Evolutionary conservation across 2,329 filamentous ascomycete genomes (phyloP).

Genomic region (Fusarium luffae): DNA sequence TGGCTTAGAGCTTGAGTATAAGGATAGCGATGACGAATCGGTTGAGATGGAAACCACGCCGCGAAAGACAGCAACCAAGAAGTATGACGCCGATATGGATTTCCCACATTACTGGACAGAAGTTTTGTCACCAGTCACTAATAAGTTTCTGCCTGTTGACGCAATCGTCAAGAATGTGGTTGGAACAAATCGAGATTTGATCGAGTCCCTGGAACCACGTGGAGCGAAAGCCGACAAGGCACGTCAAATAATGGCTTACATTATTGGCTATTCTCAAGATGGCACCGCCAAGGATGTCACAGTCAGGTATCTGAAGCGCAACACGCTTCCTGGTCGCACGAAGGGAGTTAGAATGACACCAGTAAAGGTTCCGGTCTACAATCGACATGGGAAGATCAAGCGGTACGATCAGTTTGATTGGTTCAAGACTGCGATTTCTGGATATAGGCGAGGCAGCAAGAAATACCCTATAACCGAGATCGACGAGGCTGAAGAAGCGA

Average conservation of each 20-base stretch:
- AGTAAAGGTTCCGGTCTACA: constrained; percentile 84
- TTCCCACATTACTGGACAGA: constrained; percentile 96
- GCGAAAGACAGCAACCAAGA: constrained; percentile 55
- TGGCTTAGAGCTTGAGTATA: constrained; percentile 54
- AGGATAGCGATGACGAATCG: constrained; percentile 68
- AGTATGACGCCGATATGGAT: constrained; percentile 79
- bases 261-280: constrained; percentile 84
- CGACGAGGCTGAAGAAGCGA: constrained; percentile 83
- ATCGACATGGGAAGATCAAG: constrained; percentile 80
- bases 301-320: constrained; percentile 85
- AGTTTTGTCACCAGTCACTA: constrained; percentile 82
- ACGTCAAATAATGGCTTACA: constrained; percentile 90
- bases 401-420: constrained; percentile 85
- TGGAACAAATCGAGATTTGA: constrained; percentile 76
- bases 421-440: constrained; percentile 83
- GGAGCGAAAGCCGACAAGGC: constrained; percentile 85
- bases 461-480: constrained; percentile 70
- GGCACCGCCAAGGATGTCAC: constrained; percentile 96
- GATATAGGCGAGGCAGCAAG: constrained; percentile 68
- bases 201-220: constrained; percentile 82
- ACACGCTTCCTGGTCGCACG: constrained; percentile 86
- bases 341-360: constrained; percentile 83
- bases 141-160: constrained; percentile 83
- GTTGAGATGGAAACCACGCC: constrained; percentile 63
- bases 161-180: constrained; percentile 75